A percentile compares a stretch with the other conserved stretches of the same genome.
Evolutionary conservation across 139 green algal species (phyloP).

Genomic region (Volvox reticuliferus): DNA sequence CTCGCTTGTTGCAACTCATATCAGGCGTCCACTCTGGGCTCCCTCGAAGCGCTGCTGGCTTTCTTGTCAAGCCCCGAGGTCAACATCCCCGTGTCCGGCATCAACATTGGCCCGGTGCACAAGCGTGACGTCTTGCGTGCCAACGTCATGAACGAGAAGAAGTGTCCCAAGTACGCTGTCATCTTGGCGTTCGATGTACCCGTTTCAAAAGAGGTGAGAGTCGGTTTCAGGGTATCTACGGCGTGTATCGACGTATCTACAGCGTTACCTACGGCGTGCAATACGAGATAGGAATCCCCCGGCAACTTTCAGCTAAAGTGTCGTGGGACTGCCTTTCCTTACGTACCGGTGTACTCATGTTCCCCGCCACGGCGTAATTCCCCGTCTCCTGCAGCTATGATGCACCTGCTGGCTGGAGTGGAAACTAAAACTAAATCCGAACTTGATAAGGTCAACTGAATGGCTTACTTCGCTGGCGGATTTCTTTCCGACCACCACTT

Average conservation of each 20-base stretch:
- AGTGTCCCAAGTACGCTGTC: slow-evolving; percentile 88
- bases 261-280: too few species aligned
- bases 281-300: too few species aligned
- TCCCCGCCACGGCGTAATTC: too few species aligned
- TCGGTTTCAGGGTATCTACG: too few species aligned
- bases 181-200: slow-evolving; percentile 98
- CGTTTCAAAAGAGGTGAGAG: slow-evolving; percentile 83
- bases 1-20: too few species aligned
- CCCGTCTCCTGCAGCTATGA: neutral
- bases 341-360: neutral
- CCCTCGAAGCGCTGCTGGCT: slow-evolving; percentile 96
- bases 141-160: slow-evolving; percentile 96
- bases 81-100: slow-evolving; percentile 70
- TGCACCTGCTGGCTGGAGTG: too few species aligned
- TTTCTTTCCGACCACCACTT: too few species aligned
- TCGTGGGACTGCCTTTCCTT: neutral
- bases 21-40: slow-evolving; percentile 95
- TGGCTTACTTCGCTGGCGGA: neutral
- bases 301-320: too few species aligned
- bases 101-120: slow-evolving; percentile 97
- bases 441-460: neutral
- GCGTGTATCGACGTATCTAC: too few species aligned
- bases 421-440: too few species aligned
- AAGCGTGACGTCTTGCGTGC: slow-evolving; percentile 98
- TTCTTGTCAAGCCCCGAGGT: slow-evolving; percentile 88